Evolutionary conservation across 495 filamentous ascomycete species (phyloP).

Genomic region (Annulohypoxylon nitens): DNA sequence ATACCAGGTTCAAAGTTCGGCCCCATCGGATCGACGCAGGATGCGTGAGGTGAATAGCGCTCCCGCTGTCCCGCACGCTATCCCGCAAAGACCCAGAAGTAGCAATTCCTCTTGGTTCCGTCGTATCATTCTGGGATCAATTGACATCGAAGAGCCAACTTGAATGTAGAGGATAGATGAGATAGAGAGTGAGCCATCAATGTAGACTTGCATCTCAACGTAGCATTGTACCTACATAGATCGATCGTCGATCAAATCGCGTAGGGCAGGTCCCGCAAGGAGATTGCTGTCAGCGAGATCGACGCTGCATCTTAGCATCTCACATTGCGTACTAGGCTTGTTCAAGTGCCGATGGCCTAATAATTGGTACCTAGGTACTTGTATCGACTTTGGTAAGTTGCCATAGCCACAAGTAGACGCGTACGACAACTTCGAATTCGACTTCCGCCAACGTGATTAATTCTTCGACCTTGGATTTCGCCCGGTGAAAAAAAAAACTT

Average conservation of each 20-base stretch:
- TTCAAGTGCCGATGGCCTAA: background rate
- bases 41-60: constrained; percentile 21
- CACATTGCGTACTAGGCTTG: background rate
- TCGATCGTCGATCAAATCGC: constrained; percentile 1
- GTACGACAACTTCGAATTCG: background rate
- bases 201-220: background rate
- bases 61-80: constrained; percentile 14
- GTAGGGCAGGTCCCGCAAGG: background rate
- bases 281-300: constrained; percentile 8
- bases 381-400: constrained; percentile 3
- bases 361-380: background rate
- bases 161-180: constrained; percentile 17
- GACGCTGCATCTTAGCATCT: background rate
- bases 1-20: constrained; percentile 77
- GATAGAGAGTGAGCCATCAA: background rate
- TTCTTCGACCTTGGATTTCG: background rate
- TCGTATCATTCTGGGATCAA: background rate
- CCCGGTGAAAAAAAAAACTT: constrained; percentile 26
- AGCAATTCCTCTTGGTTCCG: constrained; percentile 9
- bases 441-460: background rate
- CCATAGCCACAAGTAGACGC: background rate
- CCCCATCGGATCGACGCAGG: constrained; percentile 72
- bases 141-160: background rate
- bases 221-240: background rate
- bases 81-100: background rate